These are phyloP conservation scores for Malassezia sp. DNA, from an alignment of 1,284 basidiomycete species.

Conservation along the genomic window DNA sequence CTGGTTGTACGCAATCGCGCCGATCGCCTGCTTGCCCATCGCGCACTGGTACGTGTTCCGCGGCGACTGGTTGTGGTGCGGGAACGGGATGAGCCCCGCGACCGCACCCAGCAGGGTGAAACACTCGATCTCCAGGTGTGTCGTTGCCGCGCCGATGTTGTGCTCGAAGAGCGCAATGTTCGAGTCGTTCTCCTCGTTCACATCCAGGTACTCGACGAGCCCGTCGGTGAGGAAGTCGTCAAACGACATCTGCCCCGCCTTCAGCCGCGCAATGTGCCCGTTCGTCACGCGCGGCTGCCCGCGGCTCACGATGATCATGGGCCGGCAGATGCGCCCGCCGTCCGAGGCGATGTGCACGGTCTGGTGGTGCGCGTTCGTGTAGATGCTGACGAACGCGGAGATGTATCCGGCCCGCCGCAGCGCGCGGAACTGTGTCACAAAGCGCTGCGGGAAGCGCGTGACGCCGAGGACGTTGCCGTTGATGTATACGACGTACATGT, in stretches of 20 bases:
- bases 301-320: slow-evolving; percentile 92
- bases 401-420: slow-evolving; percentile 80
- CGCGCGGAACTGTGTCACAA: slow-evolving; percentile 80
- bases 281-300: slow-evolving; percentile 64
- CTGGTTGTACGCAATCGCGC: slow-evolving; percentile 98
- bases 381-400: slow-evolving; percentile 93
- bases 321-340: slow-evolving; percentile 93
- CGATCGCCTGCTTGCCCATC: slow-evolving; percentile 99
- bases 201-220: slow-evolving; percentile 98
- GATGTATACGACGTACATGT: slow-evolving; percentile 89
- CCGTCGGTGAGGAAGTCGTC: slow-evolving; percentile 88
- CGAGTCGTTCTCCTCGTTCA: slow-evolving; percentile 98
- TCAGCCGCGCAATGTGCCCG: slow-evolving; percentile 70
- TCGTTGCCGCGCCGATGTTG: slow-evolving; percentile 63
- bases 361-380: slow-evolving; percentile 88
- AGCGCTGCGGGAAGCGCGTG: slow-evolving; percentile 71
- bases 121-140: slow-evolving; percentile 96
- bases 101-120: slow-evolving; percentile 96
- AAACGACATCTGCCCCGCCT: slow-evolving; percentile 67
- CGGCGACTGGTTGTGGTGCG: slow-evolving; percentile 98
- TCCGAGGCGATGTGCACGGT: slow-evolving; percentile 95
- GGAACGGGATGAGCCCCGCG: slow-evolving; percentile 95
- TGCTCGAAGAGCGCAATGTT: slow-evolving; percentile 89
- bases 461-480: slow-evolving; percentile 93
- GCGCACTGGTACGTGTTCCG: slow-evolving; percentile 97